phyloP scores from a whole-genome alignment of 2,329 filamentous ascomycete species.

The Exophiala sp. region DNA sequence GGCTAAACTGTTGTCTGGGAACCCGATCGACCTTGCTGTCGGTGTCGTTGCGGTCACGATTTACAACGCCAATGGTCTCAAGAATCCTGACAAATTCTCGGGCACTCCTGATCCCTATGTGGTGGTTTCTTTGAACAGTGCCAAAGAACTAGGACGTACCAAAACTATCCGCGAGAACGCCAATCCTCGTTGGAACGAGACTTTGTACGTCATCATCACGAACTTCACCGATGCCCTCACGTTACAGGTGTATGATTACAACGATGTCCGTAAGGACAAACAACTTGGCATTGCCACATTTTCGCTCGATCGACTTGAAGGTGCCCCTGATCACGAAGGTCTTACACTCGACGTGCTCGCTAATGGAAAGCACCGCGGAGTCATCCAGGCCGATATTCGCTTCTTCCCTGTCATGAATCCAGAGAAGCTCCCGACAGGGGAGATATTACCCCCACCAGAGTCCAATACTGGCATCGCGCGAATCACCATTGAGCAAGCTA shows the following conservation, averaged over 20 bases:
- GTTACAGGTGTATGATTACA: conserved; percentile 84
- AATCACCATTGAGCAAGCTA: conserved; percentile 92
- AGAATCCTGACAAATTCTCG: conserved; percentile 91
- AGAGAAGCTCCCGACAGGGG: conserved; percentile 70
- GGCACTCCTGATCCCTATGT: conserved; percentile 90
- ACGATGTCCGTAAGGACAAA: conserved; percentile 94
- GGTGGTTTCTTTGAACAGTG: conserved; percentile 77
- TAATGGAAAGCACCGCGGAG: conserved; percentile 78
- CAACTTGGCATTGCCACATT: conserved; percentile 87
- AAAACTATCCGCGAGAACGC: conserved; percentile 81
- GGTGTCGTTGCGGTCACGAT: conserved; percentile 89
- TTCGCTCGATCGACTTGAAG: conserved; percentile 74
- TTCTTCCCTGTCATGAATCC: conserved; percentile 92
- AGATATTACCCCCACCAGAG: conserved; percentile 74
- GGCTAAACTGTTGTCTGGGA: conserved; percentile 94
- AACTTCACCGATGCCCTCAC: conserved; percentile 86
- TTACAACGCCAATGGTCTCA: conserved; percentile 85
- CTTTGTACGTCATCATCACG: conserved; percentile 89
- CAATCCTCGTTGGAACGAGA: conserved; percentile 94
- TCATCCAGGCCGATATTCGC: conserved; percentile 75
- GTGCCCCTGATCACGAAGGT: conserved; percentile 74
- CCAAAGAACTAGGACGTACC: conserved; percentile 77
- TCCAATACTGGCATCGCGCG: conserved; percentile 90
- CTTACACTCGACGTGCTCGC: conserved; percentile 77
- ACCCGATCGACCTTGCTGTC: conserved; percentile 90